These are phyloP conservation scores for Tricholoma flavovirens DNA, from an alignment of 768 basidiomycete genomes.

Conservation along the genomic window DNA sequence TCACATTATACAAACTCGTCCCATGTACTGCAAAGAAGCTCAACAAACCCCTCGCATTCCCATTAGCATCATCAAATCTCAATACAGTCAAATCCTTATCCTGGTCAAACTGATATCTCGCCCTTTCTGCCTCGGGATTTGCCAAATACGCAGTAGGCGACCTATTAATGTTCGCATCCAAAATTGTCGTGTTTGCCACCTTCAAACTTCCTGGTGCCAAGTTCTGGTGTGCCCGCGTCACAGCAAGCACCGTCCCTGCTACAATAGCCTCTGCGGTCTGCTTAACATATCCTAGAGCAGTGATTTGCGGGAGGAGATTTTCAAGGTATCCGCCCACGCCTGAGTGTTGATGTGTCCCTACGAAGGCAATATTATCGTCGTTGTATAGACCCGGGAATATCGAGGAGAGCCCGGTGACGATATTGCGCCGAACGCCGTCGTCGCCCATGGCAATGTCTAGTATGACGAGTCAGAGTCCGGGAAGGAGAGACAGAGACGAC, in stretches of 20 bases:
- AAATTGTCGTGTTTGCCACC: constrained; percentile 63
- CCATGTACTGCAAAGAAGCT: constrained; percentile 79
- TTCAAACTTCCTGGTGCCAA: constrained; percentile 55
- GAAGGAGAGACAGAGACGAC: background rate
- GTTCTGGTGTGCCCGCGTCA: constrained; percentile 58
- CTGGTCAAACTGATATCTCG: constrained; percentile 60
- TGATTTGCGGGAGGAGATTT: constrained; percentile 72
- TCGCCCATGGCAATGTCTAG: constrained; percentile 81
- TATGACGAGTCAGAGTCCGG: background rate
- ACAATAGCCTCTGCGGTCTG: constrained; percentile 71
- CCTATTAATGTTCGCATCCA: constrained; percentile 68
- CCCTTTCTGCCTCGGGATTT: constrained; percentile 68
- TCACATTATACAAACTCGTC: constrained; percentile 71
- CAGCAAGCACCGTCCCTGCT: constrained; percentile 60
- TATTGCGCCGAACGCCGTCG: constrained; percentile 64
- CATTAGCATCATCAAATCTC: constrained; percentile 53
- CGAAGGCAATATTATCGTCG: constrained; percentile 67
- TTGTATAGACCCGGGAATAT: constrained; percentile 62
- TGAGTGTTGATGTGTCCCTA: constrained; percentile 70
- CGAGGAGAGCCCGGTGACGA: constrained; percentile 51
- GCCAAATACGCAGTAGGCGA: constrained; percentile 73
- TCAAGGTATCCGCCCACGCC: constrained; percentile 79
- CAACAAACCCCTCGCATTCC: constrained; percentile 58
- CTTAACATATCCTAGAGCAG: constrained; percentile 66
- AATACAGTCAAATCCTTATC: constrained; percentile 71